These are phyloP conservation scores for Bruguiera sexangula DNA, from an alignment of 345 rosid genomes.

Conservation along the genomic window DNA sequence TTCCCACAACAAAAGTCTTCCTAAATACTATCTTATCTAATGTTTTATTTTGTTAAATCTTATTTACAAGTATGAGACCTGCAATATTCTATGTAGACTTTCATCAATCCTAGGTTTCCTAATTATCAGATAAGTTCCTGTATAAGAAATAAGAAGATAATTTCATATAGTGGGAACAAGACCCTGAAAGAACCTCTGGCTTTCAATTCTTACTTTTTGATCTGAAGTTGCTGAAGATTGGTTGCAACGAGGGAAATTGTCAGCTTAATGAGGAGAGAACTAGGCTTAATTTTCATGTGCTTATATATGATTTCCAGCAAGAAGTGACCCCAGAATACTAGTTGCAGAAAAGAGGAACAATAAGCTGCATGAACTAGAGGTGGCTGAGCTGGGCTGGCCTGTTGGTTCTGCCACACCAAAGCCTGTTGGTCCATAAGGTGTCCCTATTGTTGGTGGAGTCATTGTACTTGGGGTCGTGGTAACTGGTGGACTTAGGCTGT, in stretches of 20 bases:
- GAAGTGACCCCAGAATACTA: constrained; percentile 35
- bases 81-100: constrained; percentile 43
- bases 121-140: constrained; percentile 36
- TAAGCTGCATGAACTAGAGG: constrained; percentile 34
- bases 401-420: constrained; percentile 78
- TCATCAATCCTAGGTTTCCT: constrained; percentile 33
- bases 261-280: constrained; percentile 23
- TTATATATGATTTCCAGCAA: constrained; percentile 42
- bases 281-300: constrained; percentile 14
- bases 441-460: constrained; percentile 25
- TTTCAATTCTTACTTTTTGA: constrained; percentile 29
- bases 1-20: constrained; percentile 19
- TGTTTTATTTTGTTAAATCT: constrained; percentile 47
- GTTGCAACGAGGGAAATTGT: constrained; percentile 29
- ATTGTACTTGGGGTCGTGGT: constrained; percentile 23
- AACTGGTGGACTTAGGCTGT: constrained; percentile 61
- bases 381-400: constrained; percentile 76
- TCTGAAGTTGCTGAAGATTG: constrained; percentile 20
- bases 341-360: constrained; percentile 41
- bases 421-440: constrained; percentile 51
- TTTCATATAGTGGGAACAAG: constrained; percentile 25
- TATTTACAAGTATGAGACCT: constrained; percentile 46
- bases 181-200: constrained; percentile 22
- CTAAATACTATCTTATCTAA: constrained; percentile 31
- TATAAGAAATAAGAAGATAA: constrained; percentile 38